Evolutionary conservation across 441 rosid genomes (phyloP).

Genomic region (Flueggea neowawraea): DNA sequence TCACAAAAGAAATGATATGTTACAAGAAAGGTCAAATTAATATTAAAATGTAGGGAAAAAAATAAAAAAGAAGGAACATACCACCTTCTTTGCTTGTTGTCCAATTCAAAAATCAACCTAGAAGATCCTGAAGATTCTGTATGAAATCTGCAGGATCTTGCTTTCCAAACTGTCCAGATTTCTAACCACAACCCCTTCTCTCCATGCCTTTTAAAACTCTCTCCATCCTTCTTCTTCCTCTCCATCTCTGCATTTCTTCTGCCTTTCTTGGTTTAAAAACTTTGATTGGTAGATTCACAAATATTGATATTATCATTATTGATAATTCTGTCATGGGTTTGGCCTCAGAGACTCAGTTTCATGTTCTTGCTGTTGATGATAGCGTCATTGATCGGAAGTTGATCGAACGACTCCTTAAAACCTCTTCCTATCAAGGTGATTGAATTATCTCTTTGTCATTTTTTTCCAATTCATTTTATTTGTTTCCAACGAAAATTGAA

Average conservation of each 20-base stretch:
- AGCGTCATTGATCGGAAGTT: slow-evolving; percentile 55
- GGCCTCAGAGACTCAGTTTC: slow-evolving; percentile 38
- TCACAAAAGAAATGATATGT: too few species aligned
- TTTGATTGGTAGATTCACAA: too few species aligned
- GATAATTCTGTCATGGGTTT: slow-evolving; percentile 12
- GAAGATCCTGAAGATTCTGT: slow-evolving; percentile 52
- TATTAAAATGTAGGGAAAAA: not conserved
- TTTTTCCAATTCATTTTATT: not conserved
- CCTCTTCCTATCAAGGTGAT: slow-evolving; percentile 65
- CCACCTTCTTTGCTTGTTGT: slow-evolving; percentile 36
- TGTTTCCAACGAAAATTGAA: too few species aligned
- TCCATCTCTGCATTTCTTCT: not conserved
- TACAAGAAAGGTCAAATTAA: not conserved
- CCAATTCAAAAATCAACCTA: slow-evolving; percentile 44
- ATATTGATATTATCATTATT: too few species aligned
- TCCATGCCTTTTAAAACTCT: slow-evolving; percentile 3
- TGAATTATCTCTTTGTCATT: not conserved
- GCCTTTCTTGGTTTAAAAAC: not conserved
- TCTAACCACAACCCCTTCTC: not conserved
- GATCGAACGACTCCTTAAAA: slow-evolving; percentile 65
- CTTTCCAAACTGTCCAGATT: slow-evolving; percentile 60
- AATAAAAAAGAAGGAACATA: slow-evolving; percentile 2
- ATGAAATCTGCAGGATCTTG: slow-evolving; percentile 51
- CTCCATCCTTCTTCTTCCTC: not conserved
- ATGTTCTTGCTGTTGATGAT: slow-evolving; percentile 79